A percentile compares a stretch with the other conserved stretches of the same genome.
phyloP scores from a whole-genome alignment of 179 eudicot genomes.

The Kewa caespitosa region DNA sequence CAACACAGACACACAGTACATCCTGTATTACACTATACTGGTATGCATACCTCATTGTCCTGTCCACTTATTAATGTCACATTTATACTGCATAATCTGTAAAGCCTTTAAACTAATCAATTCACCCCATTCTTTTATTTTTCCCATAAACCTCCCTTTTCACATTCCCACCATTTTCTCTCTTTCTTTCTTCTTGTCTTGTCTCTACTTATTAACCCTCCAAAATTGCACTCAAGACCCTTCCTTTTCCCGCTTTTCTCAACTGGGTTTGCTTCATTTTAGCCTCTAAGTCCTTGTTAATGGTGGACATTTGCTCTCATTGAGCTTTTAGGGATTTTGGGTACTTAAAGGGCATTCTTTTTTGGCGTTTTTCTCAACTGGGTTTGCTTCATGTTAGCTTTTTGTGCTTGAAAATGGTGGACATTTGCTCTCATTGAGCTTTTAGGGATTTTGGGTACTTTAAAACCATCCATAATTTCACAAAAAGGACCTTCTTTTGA shows the following conservation, averaged over 20 bases:
- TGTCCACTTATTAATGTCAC: conserved; percentile 10
- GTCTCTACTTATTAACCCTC: not conserved
- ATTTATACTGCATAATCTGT: not conserved
- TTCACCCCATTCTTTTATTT: not conserved
- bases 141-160: not conserved
- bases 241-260: not conserved
- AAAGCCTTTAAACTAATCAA: not conserved
- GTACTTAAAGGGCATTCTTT: not conserved
- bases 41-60: no score
- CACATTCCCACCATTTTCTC: conserved; percentile 13
- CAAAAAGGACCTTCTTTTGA: no score
- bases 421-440: conserved; percentile 4
- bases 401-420: conserved; percentile 19
- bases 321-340: not conserved
- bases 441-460: not conserved
- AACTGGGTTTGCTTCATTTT: not conserved
- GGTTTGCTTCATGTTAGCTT: not conserved
- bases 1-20: no score
- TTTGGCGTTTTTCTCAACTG: not conserved
- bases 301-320: conserved; percentile 16
- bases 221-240: not conserved
- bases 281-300: conserved; percentile 3
- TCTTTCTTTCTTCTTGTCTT: not conserved
- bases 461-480: no score
- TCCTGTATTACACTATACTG: no score